These are phyloP conservation scores for Nannizzia gypsea DNA, from an alignment of 2,329 filamentous ascomycete genomes.

Conservation along the genomic window DNA sequence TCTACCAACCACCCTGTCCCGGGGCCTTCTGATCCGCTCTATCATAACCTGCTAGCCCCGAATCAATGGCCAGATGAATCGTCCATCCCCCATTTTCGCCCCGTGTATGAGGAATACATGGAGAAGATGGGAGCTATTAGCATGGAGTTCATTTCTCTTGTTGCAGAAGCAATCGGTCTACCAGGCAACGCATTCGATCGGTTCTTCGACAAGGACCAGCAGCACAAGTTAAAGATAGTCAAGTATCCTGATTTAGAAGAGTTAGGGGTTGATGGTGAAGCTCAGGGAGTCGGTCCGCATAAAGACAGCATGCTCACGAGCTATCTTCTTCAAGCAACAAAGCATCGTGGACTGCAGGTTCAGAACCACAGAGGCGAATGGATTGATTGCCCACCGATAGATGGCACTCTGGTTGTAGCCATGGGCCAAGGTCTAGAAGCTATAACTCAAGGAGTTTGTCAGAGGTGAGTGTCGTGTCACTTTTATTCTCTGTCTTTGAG, in stretches of 20 bases:
- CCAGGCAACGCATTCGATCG: constrained; percentile 57
- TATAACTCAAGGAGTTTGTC: constrained; percentile 69
- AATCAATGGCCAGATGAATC: constrained; percentile 63
- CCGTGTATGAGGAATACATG: constrained; percentile 64
- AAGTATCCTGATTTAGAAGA: constrained; percentile 66
- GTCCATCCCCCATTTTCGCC: constrained; percentile 55
- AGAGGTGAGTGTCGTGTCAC: constrained; percentile 27
- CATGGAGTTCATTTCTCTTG: constrained; percentile 62
- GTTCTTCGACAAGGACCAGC: constrained; percentile 60
- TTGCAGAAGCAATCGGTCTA: constrained; percentile 72
- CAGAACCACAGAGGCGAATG: constrained; percentile 67
- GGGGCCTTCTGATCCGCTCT: constrained; percentile 49
- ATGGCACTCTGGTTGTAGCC: constrained; percentile 70
- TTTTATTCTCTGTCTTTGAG: background rate
- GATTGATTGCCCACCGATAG: constrained; percentile 69
- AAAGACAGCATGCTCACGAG: constrained; percentile 76
- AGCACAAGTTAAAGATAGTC: constrained; percentile 84
- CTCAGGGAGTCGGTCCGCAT: constrained; percentile 59
- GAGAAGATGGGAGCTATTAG: constrained; percentile 59
- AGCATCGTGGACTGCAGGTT: constrained; percentile 67
- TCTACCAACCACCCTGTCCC: constrained; percentile 65
- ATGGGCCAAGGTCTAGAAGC: constrained; percentile 83
- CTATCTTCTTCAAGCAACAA: constrained; percentile 67
- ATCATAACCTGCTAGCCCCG: constrained; percentile 64
- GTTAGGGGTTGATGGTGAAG: constrained; percentile 40